phyloP scores from a whole-genome alignment of 202 grass and related monocot genomes.

The Musa balbisiana region DNA sequence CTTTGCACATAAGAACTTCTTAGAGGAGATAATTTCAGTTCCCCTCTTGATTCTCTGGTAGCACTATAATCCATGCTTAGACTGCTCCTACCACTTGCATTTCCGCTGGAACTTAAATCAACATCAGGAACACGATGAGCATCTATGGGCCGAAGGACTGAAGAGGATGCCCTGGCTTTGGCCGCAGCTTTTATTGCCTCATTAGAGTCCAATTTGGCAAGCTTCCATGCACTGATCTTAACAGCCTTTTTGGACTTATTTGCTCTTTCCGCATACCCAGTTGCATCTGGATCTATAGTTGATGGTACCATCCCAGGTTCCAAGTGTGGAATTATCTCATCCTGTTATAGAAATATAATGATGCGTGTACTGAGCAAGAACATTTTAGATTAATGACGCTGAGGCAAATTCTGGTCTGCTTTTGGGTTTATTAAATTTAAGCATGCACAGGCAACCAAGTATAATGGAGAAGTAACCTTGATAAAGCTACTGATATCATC shows the following conservation, averaged over 20 bases:
- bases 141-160: conserved; percentile 73
- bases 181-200: conserved; percentile 85
- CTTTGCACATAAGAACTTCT: conserved; percentile 63
- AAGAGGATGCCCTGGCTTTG: conserved; percentile 93
- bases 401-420: neutral
- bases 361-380: conserved; percentile 19
- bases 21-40: conserved; percentile 52
- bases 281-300: conserved; percentile 80
- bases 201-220: conserved; percentile 74
- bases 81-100: conserved; percentile 68
- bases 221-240: conserved; percentile 93
- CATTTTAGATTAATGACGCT: neutral
- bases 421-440: too few species aligned
- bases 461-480: too few species aligned
- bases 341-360: conserved; percentile 40
- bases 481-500: neutral
- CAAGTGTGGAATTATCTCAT: conserved; percentile 93
- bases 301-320: conserved; percentile 86
- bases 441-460: too few species aligned
- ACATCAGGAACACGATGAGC: conserved; percentile 35
- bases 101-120: conserved; percentile 61
- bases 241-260: conserved; percentile 79
- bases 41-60: conserved; percentile 49
- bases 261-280: conserved; percentile 54
- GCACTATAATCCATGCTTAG: conserved; percentile 49